phyloP scores from a whole-genome alignment of 1,139 yeast species.

The Saccharomyces hybrid region DNA sequence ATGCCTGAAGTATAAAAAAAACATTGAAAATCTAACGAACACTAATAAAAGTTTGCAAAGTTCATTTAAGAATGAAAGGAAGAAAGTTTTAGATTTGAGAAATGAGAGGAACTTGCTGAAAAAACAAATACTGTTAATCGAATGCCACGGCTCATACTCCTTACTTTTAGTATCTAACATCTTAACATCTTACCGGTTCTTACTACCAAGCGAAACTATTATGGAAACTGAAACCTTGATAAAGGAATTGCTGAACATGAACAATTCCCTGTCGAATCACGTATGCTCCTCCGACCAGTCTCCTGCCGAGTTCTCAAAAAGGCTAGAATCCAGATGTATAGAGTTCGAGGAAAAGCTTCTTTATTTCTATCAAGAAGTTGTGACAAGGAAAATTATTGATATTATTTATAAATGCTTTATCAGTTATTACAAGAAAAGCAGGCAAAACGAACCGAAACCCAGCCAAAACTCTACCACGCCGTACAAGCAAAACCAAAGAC shows the following conservation, averaged over 20 bases:
- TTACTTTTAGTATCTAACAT: neutral
- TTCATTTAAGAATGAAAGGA: neutral
- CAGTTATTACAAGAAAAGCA: neutral
- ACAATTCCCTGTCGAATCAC: constrained; percentile 1
- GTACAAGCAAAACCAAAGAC: neutral
- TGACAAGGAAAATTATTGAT: constrained; percentile 17
- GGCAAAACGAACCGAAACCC: neutral
- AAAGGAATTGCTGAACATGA: neutral
- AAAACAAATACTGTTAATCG: neutral
- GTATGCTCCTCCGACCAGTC: neutral
- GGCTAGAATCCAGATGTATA: constrained; percentile 9
- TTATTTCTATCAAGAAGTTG: constrained; percentile 18
- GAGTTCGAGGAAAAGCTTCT: constrained; percentile 11
- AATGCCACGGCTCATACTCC: neutral
- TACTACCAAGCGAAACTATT: neutral
- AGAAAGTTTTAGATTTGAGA: neutral
- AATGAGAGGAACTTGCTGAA: neutral
- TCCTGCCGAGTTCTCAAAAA: neutral
- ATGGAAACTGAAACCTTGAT: neutral
- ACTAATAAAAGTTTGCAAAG: neutral
- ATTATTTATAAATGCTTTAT: neutral
- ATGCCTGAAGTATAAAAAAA: neutral
- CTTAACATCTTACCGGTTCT: neutral
- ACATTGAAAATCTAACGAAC: neutral
- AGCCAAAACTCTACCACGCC: neutral